Conservation (phyloP, 768 basidiomycete species). For the Lepiota brunneoincarnata region DNA sequence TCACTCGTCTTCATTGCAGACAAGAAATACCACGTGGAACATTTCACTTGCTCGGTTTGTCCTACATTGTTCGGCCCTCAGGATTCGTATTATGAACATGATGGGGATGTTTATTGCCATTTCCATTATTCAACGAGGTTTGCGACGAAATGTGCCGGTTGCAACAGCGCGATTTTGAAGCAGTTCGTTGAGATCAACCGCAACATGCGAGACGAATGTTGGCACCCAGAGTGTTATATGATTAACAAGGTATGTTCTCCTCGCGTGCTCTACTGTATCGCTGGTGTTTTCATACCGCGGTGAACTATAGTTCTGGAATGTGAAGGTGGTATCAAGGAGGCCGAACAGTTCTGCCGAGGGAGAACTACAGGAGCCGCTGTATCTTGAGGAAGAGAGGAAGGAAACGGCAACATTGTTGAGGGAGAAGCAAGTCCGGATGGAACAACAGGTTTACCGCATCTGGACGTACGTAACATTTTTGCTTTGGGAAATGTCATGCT, state of each 20-base stretch:
- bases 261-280: not conserved
- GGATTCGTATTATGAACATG: slow-evolving; percentile 99
- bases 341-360: slow-evolving; percentile 62
- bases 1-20: slow-evolving; percentile 42
- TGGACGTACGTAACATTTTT: slow-evolving; percentile 78
- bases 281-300: not conserved
- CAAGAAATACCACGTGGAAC: slow-evolving; percentile 99
- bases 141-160: slow-evolving; percentile 97
- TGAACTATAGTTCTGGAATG: slow-evolving; percentile 89
- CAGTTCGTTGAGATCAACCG: slow-evolving; percentile 99
- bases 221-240: slow-evolving; percentile 99
- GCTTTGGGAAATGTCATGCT: slow-evolving; percentile 5
- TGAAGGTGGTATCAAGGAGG: slow-evolving; percentile 80
- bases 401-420: slow-evolving; percentile 80
- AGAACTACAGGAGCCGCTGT: slow-evolving; percentile 49
- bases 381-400: slow-evolving; percentile 72
- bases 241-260: slow-evolving; percentile 83
- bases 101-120: slow-evolving; percentile 97
- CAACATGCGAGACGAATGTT: slow-evolving; percentile 97
- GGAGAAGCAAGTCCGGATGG: slow-evolving; percentile 92
- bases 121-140: slow-evolving; percentile 99
- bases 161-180: slow-evolving; percentile 95
- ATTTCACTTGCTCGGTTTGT: slow-evolving; percentile 98
- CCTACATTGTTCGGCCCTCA: slow-evolving; percentile 95
- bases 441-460: slow-evolving; percentile 96